Evolutionary conservation across 495 filamentous ascomycete genomes (phyloP).

Genomic region (Trichocladium antarcticum): DNA sequence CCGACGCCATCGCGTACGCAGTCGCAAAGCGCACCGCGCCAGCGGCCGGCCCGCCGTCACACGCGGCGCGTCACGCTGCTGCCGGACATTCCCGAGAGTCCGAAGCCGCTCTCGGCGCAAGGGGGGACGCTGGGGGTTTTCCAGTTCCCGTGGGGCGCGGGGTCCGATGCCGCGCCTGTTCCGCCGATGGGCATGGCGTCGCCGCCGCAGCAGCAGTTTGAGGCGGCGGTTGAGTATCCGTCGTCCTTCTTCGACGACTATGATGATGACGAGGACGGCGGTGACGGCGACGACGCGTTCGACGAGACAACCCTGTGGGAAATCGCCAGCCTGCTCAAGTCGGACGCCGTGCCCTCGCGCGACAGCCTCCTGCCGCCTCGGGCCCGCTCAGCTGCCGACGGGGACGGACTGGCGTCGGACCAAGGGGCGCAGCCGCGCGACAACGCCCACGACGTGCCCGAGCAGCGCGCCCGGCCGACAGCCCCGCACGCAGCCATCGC

Average conservation of each 20-base stretch:
- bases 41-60: constrained; percentile 39
- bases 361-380: constrained; percentile 32
- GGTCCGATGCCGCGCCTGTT: constrained; percentile 40
- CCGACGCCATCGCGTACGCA: constrained; percentile 33
- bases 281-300: constrained; percentile 39
- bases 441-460: too few species aligned
- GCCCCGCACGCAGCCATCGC: too few species aligned
- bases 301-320: constrained; percentile 48
- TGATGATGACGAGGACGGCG: constrained; percentile 28
- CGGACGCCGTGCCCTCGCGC: constrained; percentile 35
- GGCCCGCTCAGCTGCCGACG: constrained; percentile 15
- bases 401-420: constrained; percentile 25
- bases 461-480: too few species aligned
- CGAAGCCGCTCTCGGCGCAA: constrained; percentile 41
- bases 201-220: constrained; percentile 29
- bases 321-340: constrained; percentile 43
- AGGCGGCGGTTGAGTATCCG: constrained; percentile 25
- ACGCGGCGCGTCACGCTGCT: constrained; percentile 43
- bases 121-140: constrained; percentile 45
- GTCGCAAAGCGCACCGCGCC: constrained; percentile 26
- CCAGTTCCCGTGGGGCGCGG: constrained; percentile 48
- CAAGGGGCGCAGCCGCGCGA: constrained; percentile 23
- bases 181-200: constrained; percentile 31
- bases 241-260: constrained; percentile 44
- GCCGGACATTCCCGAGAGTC: constrained; percentile 47